Evolutionary conservation across 139 green algal genomes (phyloP).

Genomic region (Volvox reticuliferus): DNA sequence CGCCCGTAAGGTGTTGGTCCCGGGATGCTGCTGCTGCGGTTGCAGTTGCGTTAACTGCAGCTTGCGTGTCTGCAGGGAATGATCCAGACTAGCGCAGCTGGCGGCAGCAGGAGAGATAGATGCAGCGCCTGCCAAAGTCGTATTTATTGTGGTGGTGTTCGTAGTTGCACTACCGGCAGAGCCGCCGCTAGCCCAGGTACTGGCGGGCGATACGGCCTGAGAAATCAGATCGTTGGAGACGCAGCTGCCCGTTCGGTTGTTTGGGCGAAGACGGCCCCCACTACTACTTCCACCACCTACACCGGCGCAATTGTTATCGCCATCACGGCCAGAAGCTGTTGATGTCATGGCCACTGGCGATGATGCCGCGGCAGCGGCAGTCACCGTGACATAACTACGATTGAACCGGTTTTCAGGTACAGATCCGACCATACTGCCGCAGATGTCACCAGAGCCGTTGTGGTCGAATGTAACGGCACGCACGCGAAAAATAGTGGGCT

Average conservation of each 20-base stretch:
- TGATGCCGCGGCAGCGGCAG: not conserved
- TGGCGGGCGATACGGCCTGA: not conserved
- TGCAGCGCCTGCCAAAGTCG: not conserved
- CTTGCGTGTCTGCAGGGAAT: not conserved
- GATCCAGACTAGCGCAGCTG: not conserved
- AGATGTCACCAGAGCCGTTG: not conserved
- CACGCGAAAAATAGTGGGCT: not conserved
- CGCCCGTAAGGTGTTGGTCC: not conserved
- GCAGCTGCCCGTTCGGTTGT: slow-evolving; percentile 5
- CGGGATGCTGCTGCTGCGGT: not conserved
- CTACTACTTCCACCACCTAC: not conserved
- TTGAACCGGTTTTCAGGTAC: not conserved
- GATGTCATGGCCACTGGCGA: not conserved
- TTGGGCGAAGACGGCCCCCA: not conserved
- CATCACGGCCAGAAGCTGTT: not conserved
- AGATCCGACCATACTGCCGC: not conserved
- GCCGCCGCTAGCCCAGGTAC: not conserved
- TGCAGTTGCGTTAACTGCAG: not conserved
- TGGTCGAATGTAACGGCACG: not conserved
- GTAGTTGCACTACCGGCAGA: not conserved
- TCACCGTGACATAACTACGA: not conserved
- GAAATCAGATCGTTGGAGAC: slow-evolving; percentile 3
- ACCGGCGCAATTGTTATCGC: not conserved
- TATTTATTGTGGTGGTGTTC: not conserved
- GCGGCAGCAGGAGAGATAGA: not conserved